Base-by-base conservation (phyloP, 2,329 filamentous ascomycete species). In the Davidsoniella australis region DNA sequence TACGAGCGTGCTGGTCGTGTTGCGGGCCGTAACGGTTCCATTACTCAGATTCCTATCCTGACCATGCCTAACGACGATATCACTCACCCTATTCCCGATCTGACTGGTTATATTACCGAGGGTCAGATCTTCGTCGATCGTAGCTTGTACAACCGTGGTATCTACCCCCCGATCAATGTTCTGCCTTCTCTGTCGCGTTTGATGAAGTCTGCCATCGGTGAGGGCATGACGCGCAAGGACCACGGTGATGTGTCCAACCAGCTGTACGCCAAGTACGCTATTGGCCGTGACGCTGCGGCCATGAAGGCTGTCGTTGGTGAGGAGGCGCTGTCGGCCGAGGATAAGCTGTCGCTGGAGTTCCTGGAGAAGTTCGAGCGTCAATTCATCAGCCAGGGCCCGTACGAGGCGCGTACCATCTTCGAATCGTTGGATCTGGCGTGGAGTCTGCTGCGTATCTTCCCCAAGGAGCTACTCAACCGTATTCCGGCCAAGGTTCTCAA, bases 31-130 rank as follows among this genome's bases (percentile, higher is more conserved):
- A 95, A 96, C 61, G 91, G 93, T 54, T 98, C 91, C 60, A 98
- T 98, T 60, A 98, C 93, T 17, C 91, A 98, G 70, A 95, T 98
- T 60, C 91, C 91, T 53, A 98, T 98, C 64, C 67, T 98, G 68
- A 95, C 91, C 58, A 98, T 98, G 91, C 91, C 91, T 61, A 98
- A 98, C 78, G 89, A 98, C 63, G 89, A 98, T 68, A 98, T 98
- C 63, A 98, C 91, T 41, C 91, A 98, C 65, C 93, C 91, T 39
- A 98, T 98, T 63, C 93, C 93, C 55, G 91, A 98, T 73, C 73
- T 98, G 71, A 98, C 91, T 55, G 91, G 91, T 50, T 98, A 96
- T 70, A 98, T 98, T 64, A 98, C 91, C 17, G 91, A 98, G 70
- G 93, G 91, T 40, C 91, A 98, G 68, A 95, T 98, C 62, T 96